Base-by-base conservation (phyloP, 257 asterid genomes). In the Lavandula angustifolia region DNA sequence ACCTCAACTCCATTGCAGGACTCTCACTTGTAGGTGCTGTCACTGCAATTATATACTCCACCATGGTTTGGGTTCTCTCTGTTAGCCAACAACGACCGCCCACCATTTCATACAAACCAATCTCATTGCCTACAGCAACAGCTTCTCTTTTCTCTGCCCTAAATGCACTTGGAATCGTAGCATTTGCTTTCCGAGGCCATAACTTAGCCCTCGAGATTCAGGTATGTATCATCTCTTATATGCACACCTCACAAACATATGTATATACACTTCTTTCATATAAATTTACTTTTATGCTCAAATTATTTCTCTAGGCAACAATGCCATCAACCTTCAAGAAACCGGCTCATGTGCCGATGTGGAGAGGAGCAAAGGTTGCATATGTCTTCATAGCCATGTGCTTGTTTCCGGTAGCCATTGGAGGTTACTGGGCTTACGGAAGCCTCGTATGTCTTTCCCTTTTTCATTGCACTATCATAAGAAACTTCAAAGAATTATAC, bases 401-500 rank as follows among this genome's bases (percentile, higher is more conserved):
- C 76, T 16, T 94, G 69, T 90, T 94, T 69, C 99, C 99, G 0
- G 80, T 94, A 32, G 88, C 99, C 37, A 84, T 94, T 51, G 99
- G 99, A 77, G 99, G 99, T 37, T 94, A 81, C 54, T 94, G 99
- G 99, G 96, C 94, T 69, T 88, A 84, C 60, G 99, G 99, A 63
- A 94, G 84, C 85, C 95, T 90, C 18, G 99, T 90, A 84, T 79
- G 97, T 75, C 11, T 67, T 13, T 42, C 57, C 48, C 9, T 31
- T 37, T 6, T 61, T 54, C 27, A 9, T 9, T 22, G 3, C 48
- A 33, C 1, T 33, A 12, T 12, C 48, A 10, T 42, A 3, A 3
- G 3, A 10, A 3, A 6, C 2, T 37, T 2, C 42, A 6, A 37
- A 22, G 37, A 33, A 33, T 0, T 3, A 33, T 33, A 33, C 6